Evolutionary conservation across 768 basidiomycete genomes (phyloP), one percentile per base, ranked within the genome.

Genomic region (Russula abietina): DNA sequence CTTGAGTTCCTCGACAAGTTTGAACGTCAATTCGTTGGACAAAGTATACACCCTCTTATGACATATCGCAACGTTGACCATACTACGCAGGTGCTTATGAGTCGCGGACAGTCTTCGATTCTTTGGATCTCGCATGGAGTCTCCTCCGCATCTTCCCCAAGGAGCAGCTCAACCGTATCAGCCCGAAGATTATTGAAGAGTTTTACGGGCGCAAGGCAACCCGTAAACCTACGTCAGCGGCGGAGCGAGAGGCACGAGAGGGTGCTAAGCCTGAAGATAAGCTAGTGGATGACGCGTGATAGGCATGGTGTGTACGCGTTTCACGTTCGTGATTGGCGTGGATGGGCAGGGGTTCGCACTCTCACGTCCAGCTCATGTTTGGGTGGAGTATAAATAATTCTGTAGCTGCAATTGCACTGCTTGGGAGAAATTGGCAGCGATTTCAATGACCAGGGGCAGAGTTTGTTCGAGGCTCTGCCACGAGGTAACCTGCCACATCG

Each of bases 1-100:
- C 78, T 99, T 54, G 95, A 98, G 75, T 99, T 99, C 81, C 77
- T 99, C 68, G 93, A 96, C 72, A 93, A 96, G 75, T 99, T 99
- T 75, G 97, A 99, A 77, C 88, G 86, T 59, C 88, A 95, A 70
- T 99, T 98, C 75, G 97, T 99, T 48, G 91, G 91, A 39, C 97
- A 99, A 83, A 94, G 94, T 87, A 65, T 66, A 81, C 72, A 55
- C 26, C 12, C 17, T 36, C 19, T 36, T 14, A 11, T 7, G 8
- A 43, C 14, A 11, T 43, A 12, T 24, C 26, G 41, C n/a, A 17
- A 38, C 6, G 26, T 45, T 64, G 52, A 60, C 57, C n/a, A 61
- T 39, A 22, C n/a, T 7, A 6, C 26, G 10, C 71, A 95, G 93
- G 93, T 60, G 82, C 91, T 32, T 96, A 96, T 75, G 97, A 98